Evolutionary conservation across 805 yeast genomes (phyloP), one percentile per base, ranked within the genome.

Genomic region (Lipomyces orientalis): DNA sequence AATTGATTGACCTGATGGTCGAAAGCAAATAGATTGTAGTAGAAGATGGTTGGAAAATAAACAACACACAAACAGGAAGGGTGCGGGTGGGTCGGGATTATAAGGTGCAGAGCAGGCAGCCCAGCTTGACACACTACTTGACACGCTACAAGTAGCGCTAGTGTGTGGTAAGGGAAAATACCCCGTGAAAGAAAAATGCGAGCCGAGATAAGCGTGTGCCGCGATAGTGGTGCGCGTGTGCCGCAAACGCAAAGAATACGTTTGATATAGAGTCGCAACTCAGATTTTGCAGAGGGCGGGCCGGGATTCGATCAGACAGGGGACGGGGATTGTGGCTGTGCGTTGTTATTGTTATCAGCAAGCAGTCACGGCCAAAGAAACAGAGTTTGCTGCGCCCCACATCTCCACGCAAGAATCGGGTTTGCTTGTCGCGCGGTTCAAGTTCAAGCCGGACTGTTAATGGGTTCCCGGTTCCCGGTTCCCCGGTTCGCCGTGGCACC

Each of bases 21-120:
- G 62, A 31, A 52, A 54, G 49, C 61, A 49, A 54, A 31, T 25
- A 49, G 31, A 22, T 12, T 37, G 34, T 10, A 16, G 52, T 16
- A 25, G 29, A 37, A 14, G 51, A 31, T 16, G 62, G 29, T n/a
- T 39, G 19, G 35, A 34, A 34, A 56, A 10, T 55, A 31, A 35
- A n/a, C 31, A 2, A 33, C 12, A 35, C 57, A 19, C 6, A 29
- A 35, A 19, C 33, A 29, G 64, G 33, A 19, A 54, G n/a, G 33
- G 60, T 19, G 58, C 25, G 51, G 19, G 34, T 52, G 55, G 55
- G 55, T 14, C 34, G 3, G 34, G 34, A 6, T 52, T 52, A 22
- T 52, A 52, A 16, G 49, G 3, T 16, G 8, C 49, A 12, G 43
- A 37, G 43, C 43, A 4, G 43, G 39, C 16, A 16, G 4, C 43